Evolutionary conservation across 176 grass and related monocot genomes (phyloP).

Genomic region (Triticum dicoccoides): DNA sequence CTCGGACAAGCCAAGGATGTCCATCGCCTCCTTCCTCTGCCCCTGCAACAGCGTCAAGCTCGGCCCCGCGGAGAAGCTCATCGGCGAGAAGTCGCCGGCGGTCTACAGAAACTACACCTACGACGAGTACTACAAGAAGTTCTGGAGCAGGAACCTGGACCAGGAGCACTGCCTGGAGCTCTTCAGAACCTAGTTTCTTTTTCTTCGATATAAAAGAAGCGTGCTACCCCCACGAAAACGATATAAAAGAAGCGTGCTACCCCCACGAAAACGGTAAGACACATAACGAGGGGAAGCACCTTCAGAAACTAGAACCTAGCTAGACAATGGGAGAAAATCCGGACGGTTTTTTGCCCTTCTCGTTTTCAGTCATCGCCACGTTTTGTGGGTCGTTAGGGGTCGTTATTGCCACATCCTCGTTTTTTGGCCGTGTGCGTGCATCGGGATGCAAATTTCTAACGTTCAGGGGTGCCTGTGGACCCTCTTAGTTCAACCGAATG

Average conservation of each 20-base stretch:
- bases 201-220: background rate
- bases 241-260: background rate
- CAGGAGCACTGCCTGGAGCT: conserved; percentile 70
- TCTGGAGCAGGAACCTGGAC: conserved; percentile 79
- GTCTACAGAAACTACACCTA: conserved; percentile 69
- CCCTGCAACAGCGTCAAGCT: conserved; percentile 54
- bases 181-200: conserved; percentile 39
- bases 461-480: background rate
- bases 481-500: no score
- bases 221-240: no score
- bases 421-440: background rate
- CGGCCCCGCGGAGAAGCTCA: conserved; percentile 51
- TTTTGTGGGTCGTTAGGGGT: background rate
- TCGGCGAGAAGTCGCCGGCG: conserved; percentile 28
- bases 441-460: background rate
- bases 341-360: background rate
- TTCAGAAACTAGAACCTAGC: background rate
- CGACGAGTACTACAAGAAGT: conserved; percentile 75
- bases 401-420: background rate
- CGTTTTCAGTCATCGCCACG: background rate
- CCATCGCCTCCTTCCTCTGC: conserved; percentile 71
- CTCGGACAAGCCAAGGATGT: conserved; percentile 54
- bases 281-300: no score
- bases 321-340: background rate
- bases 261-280: no score